Conservation (phyloP, 352 stramenopile genomes). For the Hyaloperonospora arabidopsidis region DNA sequence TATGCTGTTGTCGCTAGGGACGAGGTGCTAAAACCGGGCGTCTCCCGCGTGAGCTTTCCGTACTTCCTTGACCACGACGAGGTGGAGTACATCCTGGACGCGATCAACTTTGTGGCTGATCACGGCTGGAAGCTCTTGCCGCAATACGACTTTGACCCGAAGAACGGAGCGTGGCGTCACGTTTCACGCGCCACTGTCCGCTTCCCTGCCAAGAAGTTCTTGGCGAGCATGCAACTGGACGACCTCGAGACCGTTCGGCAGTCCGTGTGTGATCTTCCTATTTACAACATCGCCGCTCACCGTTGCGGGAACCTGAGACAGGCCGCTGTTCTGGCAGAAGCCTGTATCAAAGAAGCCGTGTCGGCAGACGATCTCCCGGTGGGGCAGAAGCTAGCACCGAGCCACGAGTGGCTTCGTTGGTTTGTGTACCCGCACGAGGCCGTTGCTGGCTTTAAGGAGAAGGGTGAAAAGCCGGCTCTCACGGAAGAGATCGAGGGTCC, state of each 20-base stretch:
- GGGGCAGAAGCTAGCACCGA: slow-evolving; percentile 16
- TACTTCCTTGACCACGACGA: slow-evolving; percentile 81
- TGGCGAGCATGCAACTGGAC: slow-evolving; percentile 27
- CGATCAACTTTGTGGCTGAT: slow-evolving; percentile 89
- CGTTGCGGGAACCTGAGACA: slow-evolving; percentile 25
- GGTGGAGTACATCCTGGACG: slow-evolving; percentile 89
- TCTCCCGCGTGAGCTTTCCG: slow-evolving; percentile 89
- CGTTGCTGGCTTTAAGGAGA: slow-evolving; percentile 19
- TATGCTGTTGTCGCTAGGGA: slow-evolving; percentile 83
- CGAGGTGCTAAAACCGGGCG: slow-evolving; percentile 92
- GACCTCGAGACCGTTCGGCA: slow-evolving; percentile 18
- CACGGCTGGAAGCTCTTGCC: slow-evolving; percentile 91
- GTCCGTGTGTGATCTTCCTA: slow-evolving; percentile 15
- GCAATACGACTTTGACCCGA: slow-evolving; percentile 91
- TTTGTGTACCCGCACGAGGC: slow-evolving; percentile 35
- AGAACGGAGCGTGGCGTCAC: slow-evolving; percentile 90
- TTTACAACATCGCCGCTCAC: slow-evolving; percentile 20
- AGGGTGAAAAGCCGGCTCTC: slow-evolving; percentile 17
- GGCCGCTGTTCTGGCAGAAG: slow-evolving; percentile 17
- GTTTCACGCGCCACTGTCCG: slow-evolving; percentile 15
- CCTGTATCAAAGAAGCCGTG: slow-evolving; percentile 20
- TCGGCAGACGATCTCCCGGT: slow-evolving; percentile 7
- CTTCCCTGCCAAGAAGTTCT: slow-evolving; percentile 21
- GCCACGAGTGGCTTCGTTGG: slow-evolving; percentile 31
- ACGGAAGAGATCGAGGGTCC: slow-evolving; percentile 24